phyloP scores from a whole-genome alignment of 345 rosid species.

The Atalantia buxifolia region DNA sequence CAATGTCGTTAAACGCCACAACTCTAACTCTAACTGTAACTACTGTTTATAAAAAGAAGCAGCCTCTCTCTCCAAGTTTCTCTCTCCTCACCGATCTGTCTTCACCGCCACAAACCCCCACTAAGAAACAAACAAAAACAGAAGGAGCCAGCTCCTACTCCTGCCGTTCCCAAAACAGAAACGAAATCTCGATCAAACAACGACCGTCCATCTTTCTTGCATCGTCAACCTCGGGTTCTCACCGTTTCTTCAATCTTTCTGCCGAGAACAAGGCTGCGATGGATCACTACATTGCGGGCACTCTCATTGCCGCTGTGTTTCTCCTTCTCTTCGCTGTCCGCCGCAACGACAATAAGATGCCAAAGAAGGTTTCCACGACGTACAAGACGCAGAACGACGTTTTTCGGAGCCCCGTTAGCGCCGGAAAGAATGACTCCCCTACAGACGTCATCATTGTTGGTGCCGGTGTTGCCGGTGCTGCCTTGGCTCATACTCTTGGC shows the following conservation, averaged over 20 bases:
- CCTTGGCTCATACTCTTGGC: constrained; percentile 78
- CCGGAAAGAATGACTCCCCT: constrained; percentile 11
- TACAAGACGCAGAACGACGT: constrained; percentile 9
- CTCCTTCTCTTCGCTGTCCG: constrained; percentile 30
- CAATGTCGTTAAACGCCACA: neutral
- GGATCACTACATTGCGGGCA: constrained; percentile 22
- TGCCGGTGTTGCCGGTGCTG: constrained; percentile 87
- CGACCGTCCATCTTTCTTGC: neutral
- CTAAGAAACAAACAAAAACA: neutral
- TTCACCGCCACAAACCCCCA: neutral
- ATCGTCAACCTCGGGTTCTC: neutral
- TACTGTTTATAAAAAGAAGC: neutral
- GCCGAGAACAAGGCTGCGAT: constrained; percentile 5
- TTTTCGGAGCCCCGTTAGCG: neutral
- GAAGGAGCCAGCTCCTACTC: neutral
- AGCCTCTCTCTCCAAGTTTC: neutral
- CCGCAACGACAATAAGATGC: constrained; percentile 11
- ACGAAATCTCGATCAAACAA: neutral
- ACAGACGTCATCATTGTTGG: constrained; percentile 68
- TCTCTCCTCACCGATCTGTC: neutral
- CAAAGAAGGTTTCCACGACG: neutral
- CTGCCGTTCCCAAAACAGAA: neutral
- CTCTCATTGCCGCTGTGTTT: constrained; percentile 29
- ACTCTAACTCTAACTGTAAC: neutral
- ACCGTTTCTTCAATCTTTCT: neutral